Evolutionary conservation across 345 rosid genomes (phyloP).

Genomic region (Populus euphratica): DNA sequence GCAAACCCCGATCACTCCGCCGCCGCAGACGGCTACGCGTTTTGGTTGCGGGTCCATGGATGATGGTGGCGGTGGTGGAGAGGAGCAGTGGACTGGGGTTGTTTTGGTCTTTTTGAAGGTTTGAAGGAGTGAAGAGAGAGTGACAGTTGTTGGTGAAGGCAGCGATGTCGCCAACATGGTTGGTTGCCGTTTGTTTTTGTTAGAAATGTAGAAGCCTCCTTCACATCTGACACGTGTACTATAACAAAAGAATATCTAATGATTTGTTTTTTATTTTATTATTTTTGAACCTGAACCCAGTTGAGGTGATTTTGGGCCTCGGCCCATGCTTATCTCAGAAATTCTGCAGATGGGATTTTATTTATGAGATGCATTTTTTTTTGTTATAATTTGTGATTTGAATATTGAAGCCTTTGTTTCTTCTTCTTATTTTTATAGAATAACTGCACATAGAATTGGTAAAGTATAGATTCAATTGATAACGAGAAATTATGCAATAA

Average conservation of each 20-base stretch:
- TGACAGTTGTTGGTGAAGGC: conserved; percentile 1
- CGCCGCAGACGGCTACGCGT: conserved; percentile 68
- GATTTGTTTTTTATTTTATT: too few relatives aligned
- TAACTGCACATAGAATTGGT: too few relatives aligned
- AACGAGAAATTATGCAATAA: too few relatives aligned
- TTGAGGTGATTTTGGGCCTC: too few relatives aligned
- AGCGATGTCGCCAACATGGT: conserved; percentile 17
- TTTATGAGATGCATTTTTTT: too few relatives aligned
- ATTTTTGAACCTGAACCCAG: too few relatives aligned
- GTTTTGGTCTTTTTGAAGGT: background rate
- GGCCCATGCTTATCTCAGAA: too few relatives aligned
- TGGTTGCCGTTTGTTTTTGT: background rate
- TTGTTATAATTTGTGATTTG: too few relatives aligned
- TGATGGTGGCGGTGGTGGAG: conserved; percentile 10
- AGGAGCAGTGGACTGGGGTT: conserved; percentile 16
- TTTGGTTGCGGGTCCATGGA: conserved; percentile 30
- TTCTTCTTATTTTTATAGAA: too few relatives aligned
- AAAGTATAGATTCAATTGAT: too few relatives aligned
- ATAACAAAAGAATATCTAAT: background rate
- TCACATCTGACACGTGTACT: conserved; percentile 10
- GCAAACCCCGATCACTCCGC: conserved; percentile 86
- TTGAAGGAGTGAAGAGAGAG: background rate
- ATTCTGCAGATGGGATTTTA: too few relatives aligned
- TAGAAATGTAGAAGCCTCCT: background rate
- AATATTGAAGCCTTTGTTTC: too few relatives aligned